Evolutionary conservation across 1,284 basidiomycete species (phyloP).

Genomic region (Caloboletus firmus): DNA sequence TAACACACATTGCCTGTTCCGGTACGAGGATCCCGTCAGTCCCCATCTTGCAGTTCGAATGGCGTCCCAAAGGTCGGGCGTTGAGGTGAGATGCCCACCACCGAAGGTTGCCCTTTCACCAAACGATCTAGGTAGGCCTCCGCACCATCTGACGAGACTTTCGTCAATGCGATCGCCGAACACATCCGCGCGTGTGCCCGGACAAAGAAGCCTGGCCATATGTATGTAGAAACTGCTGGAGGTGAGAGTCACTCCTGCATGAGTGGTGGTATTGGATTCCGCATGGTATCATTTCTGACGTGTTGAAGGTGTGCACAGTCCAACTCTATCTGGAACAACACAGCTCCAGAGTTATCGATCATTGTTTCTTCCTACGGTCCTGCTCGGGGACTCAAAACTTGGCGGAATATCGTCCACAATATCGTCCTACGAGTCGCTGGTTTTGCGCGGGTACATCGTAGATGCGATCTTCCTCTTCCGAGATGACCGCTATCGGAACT

Average conservation of each 20-base stretch:
- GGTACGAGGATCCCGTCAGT: conserved; percentile 87
- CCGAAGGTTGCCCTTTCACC: background rate
- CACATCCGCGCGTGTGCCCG: conserved; percentile 58
- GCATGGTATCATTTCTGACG: conserved; percentile 2
- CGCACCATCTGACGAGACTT: conserved; percentile 61
- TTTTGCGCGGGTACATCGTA: conserved; percentile 87
- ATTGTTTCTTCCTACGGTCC: conserved; percentile 82
- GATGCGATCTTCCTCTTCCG: conserved; percentile 86
- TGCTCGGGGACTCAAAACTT: conserved; percentile 86
- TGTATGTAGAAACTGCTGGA: conserved; percentile 95
- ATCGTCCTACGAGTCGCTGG: conserved; percentile 88
- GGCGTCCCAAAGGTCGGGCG: conserved; percentile 43
- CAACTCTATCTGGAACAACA: conserved; percentile 81
- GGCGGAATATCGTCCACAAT: conserved; percentile 96
- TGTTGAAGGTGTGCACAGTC: conserved; percentile 85
- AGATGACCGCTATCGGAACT: conserved; percentile 87
- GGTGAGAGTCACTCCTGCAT: conserved; percentile 52
- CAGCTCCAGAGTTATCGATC: conserved; percentile 86
- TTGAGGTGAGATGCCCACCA: conserved; percentile 21
- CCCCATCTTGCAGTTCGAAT: conserved; percentile 86
- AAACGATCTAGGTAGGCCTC: conserved; percentile 18
- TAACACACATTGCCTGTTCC: conserved; percentile 75
- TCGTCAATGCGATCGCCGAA: conserved; percentile 66
- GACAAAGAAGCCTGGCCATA: conserved; percentile 44
- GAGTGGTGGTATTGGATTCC: background rate